Percentiles rank a stretch among this genome's conserved stretches.
phyloP scores from a whole-genome alignment of 495 filamentous ascomycete species.

The Trichocladium uniseriatum region DNA sequence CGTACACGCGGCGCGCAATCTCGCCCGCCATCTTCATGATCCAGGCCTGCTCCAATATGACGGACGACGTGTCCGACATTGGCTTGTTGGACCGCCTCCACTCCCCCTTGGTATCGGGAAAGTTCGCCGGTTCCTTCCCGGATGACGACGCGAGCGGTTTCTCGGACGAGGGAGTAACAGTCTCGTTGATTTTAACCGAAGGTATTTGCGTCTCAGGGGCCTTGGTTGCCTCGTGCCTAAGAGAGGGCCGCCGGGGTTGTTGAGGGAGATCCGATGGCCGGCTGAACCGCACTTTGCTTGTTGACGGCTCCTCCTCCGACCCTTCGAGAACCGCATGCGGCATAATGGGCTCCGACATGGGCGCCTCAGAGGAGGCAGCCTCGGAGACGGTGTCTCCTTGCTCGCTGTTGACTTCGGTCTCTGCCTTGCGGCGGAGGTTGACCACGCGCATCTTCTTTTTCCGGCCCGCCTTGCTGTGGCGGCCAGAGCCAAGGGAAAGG shows the following conservation, averaged over 20 bases:
- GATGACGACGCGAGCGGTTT: background rate
- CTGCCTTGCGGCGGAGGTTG: constrained; percentile 62
- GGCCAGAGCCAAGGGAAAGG: constrained; percentile 53
- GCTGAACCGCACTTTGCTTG: constrained; percentile 36
- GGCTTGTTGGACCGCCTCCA: constrained; percentile 9
- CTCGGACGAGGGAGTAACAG: background rate
- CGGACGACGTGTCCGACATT: constrained; percentile 36
- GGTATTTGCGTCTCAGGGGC: constrained; percentile 10
- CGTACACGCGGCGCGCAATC: constrained; percentile 74
- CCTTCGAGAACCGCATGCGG: constrained; percentile 40
- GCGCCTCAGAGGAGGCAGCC: constrained; percentile 26
- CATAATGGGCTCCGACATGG: constrained; percentile 43
- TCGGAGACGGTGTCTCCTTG: constrained; percentile 32
- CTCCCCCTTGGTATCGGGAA: constrained; percentile 10
- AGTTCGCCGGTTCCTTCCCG: background rate
- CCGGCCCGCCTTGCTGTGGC: constrained; percentile 58
- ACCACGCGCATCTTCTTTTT: constrained; percentile 92
- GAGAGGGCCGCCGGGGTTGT: constrained; percentile 20
- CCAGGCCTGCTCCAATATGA: constrained; percentile 75
- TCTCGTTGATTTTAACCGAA: constrained; percentile 2
- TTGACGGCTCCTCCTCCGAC: constrained; percentile 43
- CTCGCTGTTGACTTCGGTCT: constrained; percentile 45
- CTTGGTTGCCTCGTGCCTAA: constrained; percentile 22
- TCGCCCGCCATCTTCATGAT: constrained; percentile 86
- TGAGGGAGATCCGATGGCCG: constrained; percentile 16